A percentile compares a stretch with the other conserved stretches of the same genome.
These are phyloP conservation scores for Clarireedia monteithiana DNA, from an alignment of 2,329 filamentous ascomycete genomes.

Conservation along the genomic window DNA sequence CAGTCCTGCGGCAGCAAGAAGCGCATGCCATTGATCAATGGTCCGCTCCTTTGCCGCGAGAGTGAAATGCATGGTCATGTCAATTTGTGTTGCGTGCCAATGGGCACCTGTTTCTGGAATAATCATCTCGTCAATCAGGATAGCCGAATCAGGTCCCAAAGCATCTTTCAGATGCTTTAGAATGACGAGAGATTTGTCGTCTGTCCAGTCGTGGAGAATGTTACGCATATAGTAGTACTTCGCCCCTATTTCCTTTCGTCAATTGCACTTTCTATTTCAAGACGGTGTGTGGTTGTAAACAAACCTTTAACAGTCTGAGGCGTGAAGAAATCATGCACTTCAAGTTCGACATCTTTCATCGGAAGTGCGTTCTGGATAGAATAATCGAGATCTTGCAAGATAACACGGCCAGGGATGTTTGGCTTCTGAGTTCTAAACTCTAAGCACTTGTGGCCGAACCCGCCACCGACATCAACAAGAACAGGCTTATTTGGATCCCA, in stretches of 20 bases:
- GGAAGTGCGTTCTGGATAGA: slow-evolving; percentile 19
- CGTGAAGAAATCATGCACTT: slow-evolving; percentile 25
- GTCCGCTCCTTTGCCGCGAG: slow-evolving; percentile 32
- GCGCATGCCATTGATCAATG: slow-evolving; percentile 27
- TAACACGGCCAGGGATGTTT: slow-evolving; percentile 15
- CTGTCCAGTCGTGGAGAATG: slow-evolving; percentile 34
- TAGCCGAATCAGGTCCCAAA: slow-evolving; percentile 2
- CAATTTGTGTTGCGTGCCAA: slow-evolving; percentile 28
- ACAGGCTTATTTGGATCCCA: slow-evolving; percentile 11
- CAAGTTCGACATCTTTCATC: slow-evolving; percentile 24
- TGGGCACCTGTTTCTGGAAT: slow-evolving; percentile 30
- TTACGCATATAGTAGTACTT: slow-evolving; percentile 33
- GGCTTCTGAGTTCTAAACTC: not conserved
- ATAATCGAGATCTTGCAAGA: slow-evolving; percentile 33
- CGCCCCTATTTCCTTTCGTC: not conserved
- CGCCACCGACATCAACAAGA: slow-evolving; percentile 35
- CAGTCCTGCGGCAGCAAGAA: slow-evolving; percentile 11
- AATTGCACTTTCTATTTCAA: not conserved
- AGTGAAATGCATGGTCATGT: slow-evolving; percentile 32
- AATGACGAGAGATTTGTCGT: slow-evolving; percentile 21
- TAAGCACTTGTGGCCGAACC: slow-evolving; percentile 30
- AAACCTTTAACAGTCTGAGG: slow-evolving; percentile 23
- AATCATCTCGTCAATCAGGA: slow-evolving; percentile 38
- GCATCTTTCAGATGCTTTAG: not conserved
- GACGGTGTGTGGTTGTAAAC: not conserved